phyloP scores from a whole-genome alignment of 2,329 filamentous ascomycete genomes.

The Mariannaea sp. region DNA sequence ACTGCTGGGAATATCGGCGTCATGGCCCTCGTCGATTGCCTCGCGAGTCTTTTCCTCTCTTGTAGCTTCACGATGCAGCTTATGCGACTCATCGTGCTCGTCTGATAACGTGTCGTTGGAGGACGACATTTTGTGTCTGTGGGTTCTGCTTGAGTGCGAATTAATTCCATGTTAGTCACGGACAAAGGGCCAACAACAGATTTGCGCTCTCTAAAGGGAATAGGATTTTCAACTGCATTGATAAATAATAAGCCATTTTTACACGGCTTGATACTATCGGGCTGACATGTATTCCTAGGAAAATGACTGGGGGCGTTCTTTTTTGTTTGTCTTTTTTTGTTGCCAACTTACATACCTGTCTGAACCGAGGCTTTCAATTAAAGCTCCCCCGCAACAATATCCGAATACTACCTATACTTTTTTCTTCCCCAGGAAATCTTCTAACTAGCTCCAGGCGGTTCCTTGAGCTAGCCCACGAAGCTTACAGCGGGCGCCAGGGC shows the following conservation, averaged over 20 bases:
- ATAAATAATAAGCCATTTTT: too few relatives aligned
- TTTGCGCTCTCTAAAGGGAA: too few relatives aligned
- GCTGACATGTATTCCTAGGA: too few relatives aligned
- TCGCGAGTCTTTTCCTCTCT: slow-evolving; percentile 44
- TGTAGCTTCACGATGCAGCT: slow-evolving; percentile 33
- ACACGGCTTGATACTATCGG: too few relatives aligned
- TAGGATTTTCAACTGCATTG: too few relatives aligned
- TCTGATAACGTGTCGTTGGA: slow-evolving; percentile 1
- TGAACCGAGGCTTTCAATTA: slow-evolving; percentile 16
- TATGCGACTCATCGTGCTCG: slow-evolving; percentile 8
- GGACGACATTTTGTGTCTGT: slow-evolving; percentile 20
- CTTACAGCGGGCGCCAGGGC: background rate
- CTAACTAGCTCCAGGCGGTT: background rate
- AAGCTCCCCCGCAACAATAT: slow-evolving; percentile 3
- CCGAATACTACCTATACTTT: too few relatives aligned
- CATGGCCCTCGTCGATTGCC: slow-evolving; percentile 52
- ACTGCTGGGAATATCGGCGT: slow-evolving; percentile 55
- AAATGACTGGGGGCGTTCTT: too few relatives aligned
- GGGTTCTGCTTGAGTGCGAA: too few relatives aligned
- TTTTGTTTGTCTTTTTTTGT: too few relatives aligned
- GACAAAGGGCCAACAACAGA: too few relatives aligned
- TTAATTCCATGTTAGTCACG: background rate
- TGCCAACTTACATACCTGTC: slow-evolving; percentile 6
- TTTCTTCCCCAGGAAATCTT: slow-evolving; percentile 13
- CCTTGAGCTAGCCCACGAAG: too few relatives aligned